phyloP scores from a whole-genome alignment of 257 asterid genomes.

The Lavandula angustifolia region DNA sequence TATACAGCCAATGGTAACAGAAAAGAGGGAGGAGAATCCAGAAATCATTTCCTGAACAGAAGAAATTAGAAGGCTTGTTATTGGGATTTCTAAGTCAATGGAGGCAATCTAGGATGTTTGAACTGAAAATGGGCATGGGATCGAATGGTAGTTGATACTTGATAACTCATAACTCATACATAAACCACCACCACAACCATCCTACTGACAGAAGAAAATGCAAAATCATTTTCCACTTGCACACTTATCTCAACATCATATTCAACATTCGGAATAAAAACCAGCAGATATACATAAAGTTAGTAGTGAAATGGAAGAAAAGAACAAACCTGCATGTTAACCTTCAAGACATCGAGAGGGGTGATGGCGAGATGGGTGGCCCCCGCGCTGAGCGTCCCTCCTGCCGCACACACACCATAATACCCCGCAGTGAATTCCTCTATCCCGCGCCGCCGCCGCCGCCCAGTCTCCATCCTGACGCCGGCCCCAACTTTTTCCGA shows the following conservation, averaged over 20 bases:
- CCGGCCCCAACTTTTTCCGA: neutral
- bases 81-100: neutral
- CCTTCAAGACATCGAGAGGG: slow-evolving; percentile 78
- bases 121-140: neutral
- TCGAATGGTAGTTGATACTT: neutral
- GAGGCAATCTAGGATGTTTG: neutral
- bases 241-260: neutral
- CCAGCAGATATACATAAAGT: neutral
- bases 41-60: neutral
- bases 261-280: neutral
- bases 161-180: neutral
- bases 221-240: neutral
- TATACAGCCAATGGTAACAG: neutral
- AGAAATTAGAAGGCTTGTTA: neutral
- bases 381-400: slow-evolving; percentile 77
- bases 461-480: slow-evolving; percentile 29
- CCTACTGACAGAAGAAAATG: neutral
- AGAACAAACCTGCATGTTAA: slow-evolving; percentile 64
- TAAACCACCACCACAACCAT: neutral
- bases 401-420: slow-evolving; percentile 59
- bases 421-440: slow-evolving; percentile 62
- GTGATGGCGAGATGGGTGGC: slow-evolving; percentile 72
- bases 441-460: slow-evolving; percentile 28
- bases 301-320: neutral
- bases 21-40: slow-evolving; percentile 3